Percentiles rank a stretch among this genome's conserved stretches.
Conservation (phyloP, 1,139 yeast species). For the Hansenula lynferdii region DNA sequence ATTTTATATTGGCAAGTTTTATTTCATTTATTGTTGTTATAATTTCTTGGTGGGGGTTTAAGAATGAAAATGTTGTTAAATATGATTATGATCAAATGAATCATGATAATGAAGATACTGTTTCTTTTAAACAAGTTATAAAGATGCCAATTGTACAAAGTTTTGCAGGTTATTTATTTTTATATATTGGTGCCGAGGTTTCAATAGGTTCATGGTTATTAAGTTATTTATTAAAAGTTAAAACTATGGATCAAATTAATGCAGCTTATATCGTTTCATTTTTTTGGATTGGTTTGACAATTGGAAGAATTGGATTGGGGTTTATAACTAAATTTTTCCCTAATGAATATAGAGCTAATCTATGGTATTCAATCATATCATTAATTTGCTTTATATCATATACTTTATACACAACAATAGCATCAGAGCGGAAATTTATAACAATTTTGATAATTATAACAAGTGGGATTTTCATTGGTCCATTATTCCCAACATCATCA, state of each 20-base stretch:
- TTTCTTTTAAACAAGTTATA: background rate
- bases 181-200: conserved; percentile 64
- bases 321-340: conserved; percentile 49
- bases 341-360: conserved; percentile 47
- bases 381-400: conserved; percentile 16
- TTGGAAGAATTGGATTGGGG: conserved; percentile 56
- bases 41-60: no score
- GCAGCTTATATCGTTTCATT: conserved; percentile 59
- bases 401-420: conserved; percentile 16
- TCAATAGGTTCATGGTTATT: conserved; percentile 67
- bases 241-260: conserved; percentile 36
- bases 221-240: conserved; percentile 50
- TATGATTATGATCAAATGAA: conserved; percentile 42
- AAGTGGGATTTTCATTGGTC: conserved; percentile 72
- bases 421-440: background rate
- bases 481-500: conserved; percentile 74
- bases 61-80: conserved; percentile 39
- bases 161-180: conserved; percentile 46
- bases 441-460: conserved; percentile 38
- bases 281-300: conserved; percentile 63
- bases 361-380: conserved; percentile 29
- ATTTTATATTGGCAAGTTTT: conserved; percentile 9
- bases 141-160: conserved; percentile 23
- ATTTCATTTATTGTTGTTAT: conserved; percentile 4
- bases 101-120: conserved; percentile 17